Percentiles rank a stretch among this genome's conserved stretches.
phyloP scores from a whole-genome alignment of 1,284 basidiomycete species.

The Salmacisia buchloeana region DNA sequence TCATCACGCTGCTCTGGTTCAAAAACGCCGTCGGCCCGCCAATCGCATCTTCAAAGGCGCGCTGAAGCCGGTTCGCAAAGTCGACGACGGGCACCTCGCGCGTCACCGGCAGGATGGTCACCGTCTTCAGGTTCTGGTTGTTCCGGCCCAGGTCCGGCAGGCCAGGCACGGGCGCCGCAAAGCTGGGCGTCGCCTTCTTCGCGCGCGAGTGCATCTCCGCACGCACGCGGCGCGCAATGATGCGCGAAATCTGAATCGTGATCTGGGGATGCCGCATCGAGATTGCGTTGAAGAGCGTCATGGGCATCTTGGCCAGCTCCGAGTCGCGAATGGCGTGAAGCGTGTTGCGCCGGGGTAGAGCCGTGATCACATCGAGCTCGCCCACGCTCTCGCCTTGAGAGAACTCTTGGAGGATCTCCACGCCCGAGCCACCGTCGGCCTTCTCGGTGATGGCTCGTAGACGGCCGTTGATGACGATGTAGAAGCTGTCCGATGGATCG shows the following conservation, averaged over 20 bases:
- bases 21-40: slow-evolving; percentile 41
- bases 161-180: slow-evolving; percentile 32
- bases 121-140: slow-evolving; percentile 88
- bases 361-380: slow-evolving; percentile 96
- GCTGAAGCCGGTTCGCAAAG: slow-evolving; percentile 43
- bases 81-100: slow-evolving; percentile 44
- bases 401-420: slow-evolving; percentile 83
- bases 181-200: slow-evolving; percentile 13
- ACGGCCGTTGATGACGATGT: slow-evolving; percentile 94
- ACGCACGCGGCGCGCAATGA: slow-evolving; percentile 86
- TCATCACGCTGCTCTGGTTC: slow-evolving; percentile 47
- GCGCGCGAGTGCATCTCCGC: slow-evolving; percentile 59
- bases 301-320: slow-evolving; percentile 94
- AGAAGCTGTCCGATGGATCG: slow-evolving; percentile 87
- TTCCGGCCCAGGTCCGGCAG: slow-evolving; percentile 59
- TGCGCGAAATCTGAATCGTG: slow-evolving; percentile 87
- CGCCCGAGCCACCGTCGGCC: slow-evolving; percentile 58
- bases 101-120: slow-evolving; percentile 68
- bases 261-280: slow-evolving; percentile 78
- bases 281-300: slow-evolving; percentile 92
- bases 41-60: slow-evolving; percentile 42
- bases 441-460: slow-evolving; percentile 69
- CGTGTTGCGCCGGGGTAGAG: slow-evolving; percentile 77
- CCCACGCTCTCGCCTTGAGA: slow-evolving; percentile 71
- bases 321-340: slow-evolving; percentile 97